phyloP scores from a whole-genome alignment of 2,329 filamentous ascomycete species.

The Podosphaera xanthii region DNA sequence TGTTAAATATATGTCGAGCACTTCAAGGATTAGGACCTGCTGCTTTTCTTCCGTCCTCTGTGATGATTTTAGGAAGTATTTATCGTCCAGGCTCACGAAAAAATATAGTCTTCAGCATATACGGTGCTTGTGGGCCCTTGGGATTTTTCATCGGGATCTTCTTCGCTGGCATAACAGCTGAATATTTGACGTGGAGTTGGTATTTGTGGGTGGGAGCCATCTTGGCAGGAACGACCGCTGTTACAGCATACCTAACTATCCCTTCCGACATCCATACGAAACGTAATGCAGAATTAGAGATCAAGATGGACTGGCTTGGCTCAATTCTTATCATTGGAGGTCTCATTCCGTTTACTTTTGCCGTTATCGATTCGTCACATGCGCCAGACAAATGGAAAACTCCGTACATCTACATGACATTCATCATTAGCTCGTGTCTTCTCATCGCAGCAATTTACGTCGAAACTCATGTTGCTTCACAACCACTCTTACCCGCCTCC shows the following conservation, averaged over 20 bases:
- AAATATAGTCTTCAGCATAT: slow-evolving; percentile 36
- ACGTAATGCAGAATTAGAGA: slow-evolving; percentile 11
- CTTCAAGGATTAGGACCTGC: slow-evolving; percentile 53
- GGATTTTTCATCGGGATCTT: slow-evolving; percentile 40
- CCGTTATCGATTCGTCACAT: slow-evolving; percentile 50
- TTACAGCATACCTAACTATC: slow-evolving; percentile 25
- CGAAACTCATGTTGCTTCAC: slow-evolving; percentile 44
- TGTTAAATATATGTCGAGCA: slow-evolving; percentile 53
- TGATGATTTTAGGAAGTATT: slow-evolving; percentile 39
- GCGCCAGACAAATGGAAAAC: slow-evolving; percentile 48
- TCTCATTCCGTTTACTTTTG: slow-evolving; percentile 47
- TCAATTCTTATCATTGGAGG: slow-evolving; percentile 36
- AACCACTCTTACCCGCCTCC: slow-evolving; percentile 46
- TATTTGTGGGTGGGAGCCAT: slow-evolving; percentile 45
- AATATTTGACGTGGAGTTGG: slow-evolving; percentile 37
- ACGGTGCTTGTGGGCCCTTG: slow-evolving; percentile 30
- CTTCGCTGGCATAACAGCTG: slow-evolving; percentile 35
- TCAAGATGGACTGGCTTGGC: slow-evolving; percentile 50
- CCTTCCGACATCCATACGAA: slow-evolving; percentile 23
- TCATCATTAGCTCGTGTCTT: slow-evolving; percentile 37
- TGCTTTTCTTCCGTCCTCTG: slow-evolving; percentile 44
- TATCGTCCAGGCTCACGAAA: slow-evolving; percentile 48
- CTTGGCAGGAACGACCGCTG: slow-evolving; percentile 23
- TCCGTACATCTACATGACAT: slow-evolving; percentile 44
- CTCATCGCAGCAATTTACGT: slow-evolving; percentile 41